These are phyloP conservation scores for Cyclostephanos tholiformis DNA, from an alignment of 108 stramenopile genomes.

Conservation along the genomic window DNA sequence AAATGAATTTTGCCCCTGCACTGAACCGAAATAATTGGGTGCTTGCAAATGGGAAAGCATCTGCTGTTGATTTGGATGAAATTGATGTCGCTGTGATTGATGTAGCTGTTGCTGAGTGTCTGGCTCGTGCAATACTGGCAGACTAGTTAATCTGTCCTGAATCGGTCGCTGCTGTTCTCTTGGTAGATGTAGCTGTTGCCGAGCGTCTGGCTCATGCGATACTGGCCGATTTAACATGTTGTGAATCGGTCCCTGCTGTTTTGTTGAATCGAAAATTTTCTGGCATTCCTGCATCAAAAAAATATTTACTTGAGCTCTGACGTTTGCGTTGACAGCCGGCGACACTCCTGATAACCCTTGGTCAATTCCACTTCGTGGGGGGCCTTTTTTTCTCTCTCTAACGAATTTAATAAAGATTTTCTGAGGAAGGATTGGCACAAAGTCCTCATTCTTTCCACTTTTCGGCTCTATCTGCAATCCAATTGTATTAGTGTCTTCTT, in stretches of 20 bases:
- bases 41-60: constrained; percentile 5
- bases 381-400: background rate
- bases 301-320: background rate
- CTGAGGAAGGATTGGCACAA: constrained; percentile 22
- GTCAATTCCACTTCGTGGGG: background rate
- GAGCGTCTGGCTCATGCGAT: background rate
- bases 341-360: background rate
- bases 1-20: background rate
- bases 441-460: background rate
- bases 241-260: background rate
- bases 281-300: constrained; percentile 17
- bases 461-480: background rate
- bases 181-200: background rate
- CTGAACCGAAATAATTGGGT: background rate
- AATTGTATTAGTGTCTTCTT: background rate
- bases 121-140: background rate
- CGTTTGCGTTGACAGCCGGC: background rate
- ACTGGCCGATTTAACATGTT: background rate
- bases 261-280: background rate
- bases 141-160: background rate
- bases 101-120: background rate
- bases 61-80: background rate
- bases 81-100: background rate
- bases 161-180: background rate
- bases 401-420: constrained; percentile 1